phyloP scores from a whole-genome alignment of 306 rosid species.

The Dicorynia guianensis region DNA sequence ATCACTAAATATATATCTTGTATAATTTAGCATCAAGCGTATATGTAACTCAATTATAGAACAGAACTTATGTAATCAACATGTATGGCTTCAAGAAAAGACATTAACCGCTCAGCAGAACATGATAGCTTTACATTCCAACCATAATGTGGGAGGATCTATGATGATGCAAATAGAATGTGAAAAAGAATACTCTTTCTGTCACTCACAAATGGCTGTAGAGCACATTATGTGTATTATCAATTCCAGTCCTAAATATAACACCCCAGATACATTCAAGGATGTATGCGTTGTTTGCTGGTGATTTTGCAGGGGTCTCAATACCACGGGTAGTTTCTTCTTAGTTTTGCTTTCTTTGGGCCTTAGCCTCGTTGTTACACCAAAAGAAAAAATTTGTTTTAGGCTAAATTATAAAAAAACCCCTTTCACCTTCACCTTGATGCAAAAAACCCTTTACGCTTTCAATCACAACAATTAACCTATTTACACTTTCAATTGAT shows the following conservation, averaged over 20 bases:
- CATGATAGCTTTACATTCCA: slow-evolving; percentile 22
- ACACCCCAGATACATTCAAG: neutral
- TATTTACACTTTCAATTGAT: too few species aligned
- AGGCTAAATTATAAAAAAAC: too few species aligned
- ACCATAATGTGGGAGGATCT: slow-evolving; percentile 27
- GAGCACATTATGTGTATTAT: slow-evolving; percentile 14
- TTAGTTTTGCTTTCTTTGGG: too few species aligned
- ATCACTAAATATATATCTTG: too few species aligned
- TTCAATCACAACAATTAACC: too few species aligned
- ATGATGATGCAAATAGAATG: neutral
- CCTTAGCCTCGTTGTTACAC: too few species aligned
- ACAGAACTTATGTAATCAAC: neutral
- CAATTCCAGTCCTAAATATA: slow-evolving; percentile 1
- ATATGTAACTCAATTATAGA: neutral
- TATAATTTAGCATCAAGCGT: neutral
- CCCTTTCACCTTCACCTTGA: too few species aligned
- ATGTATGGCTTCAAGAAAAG: slow-evolving; percentile 1
- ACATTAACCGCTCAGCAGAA: slow-evolving; percentile 5
- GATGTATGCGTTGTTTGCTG: too few species aligned
- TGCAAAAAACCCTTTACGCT: too few species aligned
- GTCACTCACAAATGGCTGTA: slow-evolving; percentile 14
- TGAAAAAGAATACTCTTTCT: slow-evolving; percentile 13
- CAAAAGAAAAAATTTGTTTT: too few species aligned
- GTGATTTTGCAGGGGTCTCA: too few species aligned
- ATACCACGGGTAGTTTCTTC: too few species aligned